phyloP scores from a whole-genome alignment of 371 early-diverging fungal genomes.

The Syncephalastrum racemosum region DNA sequence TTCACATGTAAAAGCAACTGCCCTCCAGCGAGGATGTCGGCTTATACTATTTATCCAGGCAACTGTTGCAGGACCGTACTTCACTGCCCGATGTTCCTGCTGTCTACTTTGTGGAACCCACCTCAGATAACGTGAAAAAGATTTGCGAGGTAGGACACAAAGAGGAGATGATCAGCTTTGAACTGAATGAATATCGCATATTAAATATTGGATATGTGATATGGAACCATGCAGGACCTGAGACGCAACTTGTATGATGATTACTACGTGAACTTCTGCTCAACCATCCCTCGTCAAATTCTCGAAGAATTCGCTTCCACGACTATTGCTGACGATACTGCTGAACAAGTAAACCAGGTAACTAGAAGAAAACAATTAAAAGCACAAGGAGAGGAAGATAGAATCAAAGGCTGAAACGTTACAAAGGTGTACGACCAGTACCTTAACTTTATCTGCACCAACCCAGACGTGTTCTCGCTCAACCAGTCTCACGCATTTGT shows the following conservation, averaged over 20 bases:
- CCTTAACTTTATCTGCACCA: constrained; percentile 90
- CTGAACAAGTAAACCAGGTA: constrained; percentile 79
- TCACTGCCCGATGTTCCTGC: constrained; percentile 96
- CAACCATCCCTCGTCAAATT: constrained; percentile 82
- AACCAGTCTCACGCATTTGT: constrained; percentile 81
- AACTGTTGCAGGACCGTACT: constrained; percentile 77
- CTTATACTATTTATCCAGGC: constrained; percentile 38
- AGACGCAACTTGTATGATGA: constrained; percentile 89
- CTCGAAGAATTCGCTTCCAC: constrained; percentile 93
- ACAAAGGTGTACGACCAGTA: constrained; percentile 93
- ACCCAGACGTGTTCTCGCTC: constrained; percentile 95
- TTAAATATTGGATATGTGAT: neutral
- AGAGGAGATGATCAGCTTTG: neutral
- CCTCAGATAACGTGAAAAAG: constrained; percentile 76
- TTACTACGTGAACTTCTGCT: constrained; percentile 95
- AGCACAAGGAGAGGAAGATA: no score
- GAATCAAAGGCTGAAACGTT: neutral
- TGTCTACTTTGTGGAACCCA: constrained; percentile 96
- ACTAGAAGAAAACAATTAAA: neutral
- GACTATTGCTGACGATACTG: constrained; percentile 69
- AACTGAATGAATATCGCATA: no score
- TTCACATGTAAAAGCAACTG: constrained; percentile 80
- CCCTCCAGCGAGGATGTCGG: neutral
- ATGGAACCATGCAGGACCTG: constrained; percentile 69
- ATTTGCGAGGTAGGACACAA: constrained; percentile 67